Percentiles rank a stretch among this genome's conserved stretches.
These are phyloP conservation scores for Trichoderma guizhouense DNA, from an alignment of 2,329 filamentous ascomycete genomes.

Conservation along the genomic window DNA sequence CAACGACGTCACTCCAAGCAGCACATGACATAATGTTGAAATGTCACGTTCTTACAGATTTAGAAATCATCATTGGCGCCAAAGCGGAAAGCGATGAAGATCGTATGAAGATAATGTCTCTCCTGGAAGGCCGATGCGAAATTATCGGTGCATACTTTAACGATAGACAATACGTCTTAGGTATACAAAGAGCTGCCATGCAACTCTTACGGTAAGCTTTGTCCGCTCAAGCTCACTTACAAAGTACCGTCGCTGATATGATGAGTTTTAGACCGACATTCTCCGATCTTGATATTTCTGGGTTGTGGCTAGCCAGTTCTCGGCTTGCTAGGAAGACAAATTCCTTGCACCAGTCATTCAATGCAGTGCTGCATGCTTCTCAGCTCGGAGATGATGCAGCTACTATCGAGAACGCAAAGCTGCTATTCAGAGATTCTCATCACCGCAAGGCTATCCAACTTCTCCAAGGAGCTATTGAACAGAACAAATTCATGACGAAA, in stretches of 20 bases:
- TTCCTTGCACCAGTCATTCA: conserved; percentile 83
- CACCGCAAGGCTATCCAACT: conserved; percentile 93
- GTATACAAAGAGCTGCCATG: conserved; percentile 84
- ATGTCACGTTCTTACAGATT: conserved; percentile 81
- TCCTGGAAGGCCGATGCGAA: conserved; percentile 73
- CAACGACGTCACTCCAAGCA: conserved; percentile 75
- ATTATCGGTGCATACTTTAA: conserved; percentile 82
- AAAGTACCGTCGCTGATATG: background rate
- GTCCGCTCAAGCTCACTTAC: background rate
- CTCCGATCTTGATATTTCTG: conserved; percentile 70
- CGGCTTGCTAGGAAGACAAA: conserved; percentile 82
- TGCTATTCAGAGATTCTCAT: conserved; percentile 91
- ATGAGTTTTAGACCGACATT: conserved; percentile 52
- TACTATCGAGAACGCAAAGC: conserved; percentile 88
- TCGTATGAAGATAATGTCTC: conserved; percentile 31
- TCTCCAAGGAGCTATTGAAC: conserved; percentile 79
- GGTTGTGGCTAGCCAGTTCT: conserved; percentile 81
- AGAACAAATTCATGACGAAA: conserved; percentile 66
- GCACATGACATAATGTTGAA: conserved; percentile 83
- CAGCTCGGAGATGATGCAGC: conserved; percentile 80
- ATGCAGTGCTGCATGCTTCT: conserved; percentile 85
- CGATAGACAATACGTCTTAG: conserved; percentile 91
- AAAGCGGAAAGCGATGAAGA: conserved; percentile 42
- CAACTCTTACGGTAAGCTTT: conserved; percentile 62
- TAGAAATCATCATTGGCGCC: conserved; percentile 68